Evolutionary conservation across 257 asterid species (phyloP).

Genomic region (Euphrasia confusa): DNA sequence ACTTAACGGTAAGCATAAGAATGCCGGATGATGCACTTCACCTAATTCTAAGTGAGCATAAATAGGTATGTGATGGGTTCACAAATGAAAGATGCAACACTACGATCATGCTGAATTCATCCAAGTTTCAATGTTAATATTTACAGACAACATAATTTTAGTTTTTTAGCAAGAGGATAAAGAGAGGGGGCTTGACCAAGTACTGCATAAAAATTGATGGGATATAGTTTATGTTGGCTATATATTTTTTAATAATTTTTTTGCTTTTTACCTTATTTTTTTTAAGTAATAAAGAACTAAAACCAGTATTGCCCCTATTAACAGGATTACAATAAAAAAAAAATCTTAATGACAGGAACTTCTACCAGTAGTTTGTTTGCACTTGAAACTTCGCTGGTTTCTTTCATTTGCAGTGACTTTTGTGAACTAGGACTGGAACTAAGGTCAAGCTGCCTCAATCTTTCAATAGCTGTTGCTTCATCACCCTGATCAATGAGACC

Average conservation of each 20-base stretch:
- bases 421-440: conserved; percentile 47
- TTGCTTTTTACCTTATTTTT: not conserved
- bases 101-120: conserved; percentile 11
- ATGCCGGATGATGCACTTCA: too few species aligned
- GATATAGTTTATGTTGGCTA: conserved; percentile 9
- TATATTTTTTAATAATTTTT: not conserved
- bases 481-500: conserved; percentile 55
- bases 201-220: not conserved
- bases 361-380: conserved; percentile 67
- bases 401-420: conserved; percentile 50
- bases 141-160: not conserved
- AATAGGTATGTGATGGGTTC: not conserved
- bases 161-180: not conserved
- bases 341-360: conserved; percentile 22
- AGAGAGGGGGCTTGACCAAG: not conserved
- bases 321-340: conserved; percentile 14
- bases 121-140: conserved; percentile 1
- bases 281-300: not conserved
- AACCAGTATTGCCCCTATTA: not conserved
- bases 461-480: conserved; percentile 74
- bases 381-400: conserved; percentile 47
- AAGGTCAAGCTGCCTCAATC: conserved; percentile 59
- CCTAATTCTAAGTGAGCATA: too few species aligned
- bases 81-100: conserved; percentile 15
- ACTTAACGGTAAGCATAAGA: too few species aligned